Evolutionary conservation across 352 stramenopile species (phyloP).

Genomic region (Phytophthora niederhauseri): DNA sequence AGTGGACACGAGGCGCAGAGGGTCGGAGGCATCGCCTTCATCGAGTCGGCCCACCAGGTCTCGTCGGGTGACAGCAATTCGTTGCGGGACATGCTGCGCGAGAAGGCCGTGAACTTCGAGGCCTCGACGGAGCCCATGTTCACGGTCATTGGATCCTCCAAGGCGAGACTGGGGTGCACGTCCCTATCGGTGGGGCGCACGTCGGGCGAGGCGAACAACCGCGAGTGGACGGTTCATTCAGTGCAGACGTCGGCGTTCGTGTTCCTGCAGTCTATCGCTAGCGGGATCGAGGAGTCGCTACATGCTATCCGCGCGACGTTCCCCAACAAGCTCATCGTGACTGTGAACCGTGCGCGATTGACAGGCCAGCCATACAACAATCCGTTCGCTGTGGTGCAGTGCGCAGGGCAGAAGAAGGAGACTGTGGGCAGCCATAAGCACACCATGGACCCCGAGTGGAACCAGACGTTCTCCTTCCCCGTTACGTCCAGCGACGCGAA

Average conservation of each 20-base stretch:
- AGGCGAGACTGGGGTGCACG: conserved; percentile 70
- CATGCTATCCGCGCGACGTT: conserved; percentile 84
- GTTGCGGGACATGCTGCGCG: conserved; percentile 62
- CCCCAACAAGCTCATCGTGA: conserved; percentile 91
- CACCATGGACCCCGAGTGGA: conserved; percentile 92
- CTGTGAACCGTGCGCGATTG: conserved; percentile 80
- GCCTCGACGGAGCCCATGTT: conserved; percentile 86
- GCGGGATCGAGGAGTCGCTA: conserved; percentile 76
- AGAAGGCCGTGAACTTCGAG: conserved; percentile 87
- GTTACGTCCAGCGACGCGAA: conserved; percentile 77
- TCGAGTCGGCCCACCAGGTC: conserved; percentile 80
- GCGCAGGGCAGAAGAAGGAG: conserved; percentile 87
- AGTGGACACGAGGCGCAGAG: conserved; percentile 60
- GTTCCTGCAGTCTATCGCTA: conserved; percentile 81
- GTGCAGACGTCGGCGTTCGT: conserved; percentile 90
- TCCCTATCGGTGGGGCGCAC: conserved; percentile 82
- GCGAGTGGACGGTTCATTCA: conserved; percentile 85
- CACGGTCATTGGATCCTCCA: conserved; percentile 75
- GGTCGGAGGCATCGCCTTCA: conserved; percentile 84
- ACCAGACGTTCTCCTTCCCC: conserved; percentile 90
- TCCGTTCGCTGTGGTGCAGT: conserved; percentile 80
- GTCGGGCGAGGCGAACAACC: conserved; percentile 70
- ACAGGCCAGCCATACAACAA: conserved; percentile 91
- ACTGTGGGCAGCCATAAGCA: conserved; percentile 88
- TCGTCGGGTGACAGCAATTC: conserved; percentile 59